Evolutionary conservation across 331 rosid species (phyloP).

Genomic region (Quercus tomentella): DNA sequence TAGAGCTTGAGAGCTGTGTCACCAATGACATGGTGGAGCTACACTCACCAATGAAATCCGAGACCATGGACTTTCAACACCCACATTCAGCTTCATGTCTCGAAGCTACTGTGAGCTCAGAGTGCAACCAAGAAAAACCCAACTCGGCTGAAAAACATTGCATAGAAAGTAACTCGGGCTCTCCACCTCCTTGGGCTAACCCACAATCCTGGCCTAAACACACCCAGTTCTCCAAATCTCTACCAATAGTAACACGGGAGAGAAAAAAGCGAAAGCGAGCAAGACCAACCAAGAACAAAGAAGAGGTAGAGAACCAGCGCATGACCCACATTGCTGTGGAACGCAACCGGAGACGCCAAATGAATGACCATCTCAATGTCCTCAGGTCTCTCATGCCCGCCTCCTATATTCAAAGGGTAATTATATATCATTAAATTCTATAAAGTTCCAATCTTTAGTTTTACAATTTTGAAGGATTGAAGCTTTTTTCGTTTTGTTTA

Average conservation of each 20-base stretch:
- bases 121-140: constrained; percentile 39
- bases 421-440: background rate
- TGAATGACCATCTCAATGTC: constrained; percentile 93
- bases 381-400: constrained; percentile 87
- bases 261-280: constrained; percentile 79
- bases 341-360: constrained; percentile 86
- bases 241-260: constrained; percentile 28
- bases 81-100: constrained; percentile 35
- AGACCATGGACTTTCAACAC: constrained; percentile 41
- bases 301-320: constrained; percentile 92
- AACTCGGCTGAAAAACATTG: constrained; percentile 9
- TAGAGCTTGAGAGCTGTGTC: constrained; percentile 63
- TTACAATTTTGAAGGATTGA: background rate
- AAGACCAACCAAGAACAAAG: constrained; percentile 72
- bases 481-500: background rate
- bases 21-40: constrained; percentile 51
- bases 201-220: constrained; percentile 13
- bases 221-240: constrained; percentile 30
- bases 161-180: constrained; percentile 3
- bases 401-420: constrained; percentile 80
- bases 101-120: constrained; percentile 32
- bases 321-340: constrained; percentile 97
- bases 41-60: constrained; percentile 67
- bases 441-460: background rate
- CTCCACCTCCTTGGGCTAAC: constrained; percentile 13